phyloP scores from a whole-genome alignment of 1,139 yeast species.

The Saccharomyces hybrid region DNA sequence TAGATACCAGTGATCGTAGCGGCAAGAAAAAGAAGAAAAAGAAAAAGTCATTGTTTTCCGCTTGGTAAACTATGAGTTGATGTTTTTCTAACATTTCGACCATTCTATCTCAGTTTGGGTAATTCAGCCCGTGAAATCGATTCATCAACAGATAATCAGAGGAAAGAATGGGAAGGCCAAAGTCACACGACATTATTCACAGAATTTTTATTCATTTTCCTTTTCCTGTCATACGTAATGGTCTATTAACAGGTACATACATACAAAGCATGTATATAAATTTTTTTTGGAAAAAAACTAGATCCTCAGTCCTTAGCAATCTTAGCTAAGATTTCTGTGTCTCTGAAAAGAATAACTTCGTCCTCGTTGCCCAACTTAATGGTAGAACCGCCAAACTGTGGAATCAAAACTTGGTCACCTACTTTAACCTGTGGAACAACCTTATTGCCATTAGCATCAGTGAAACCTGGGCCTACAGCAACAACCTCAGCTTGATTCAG shows the following conservation, averaged over 20 bases:
- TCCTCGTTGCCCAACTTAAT: slow-evolving; percentile 72
- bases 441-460: slow-evolving; percentile 60
- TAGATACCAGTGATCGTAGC: not conserved
- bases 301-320: slow-evolving; percentile 34
- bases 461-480: slow-evolving; percentile 78
- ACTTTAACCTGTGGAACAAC: slow-evolving; percentile 67
- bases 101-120: not conserved
- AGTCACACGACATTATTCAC: not conserved
- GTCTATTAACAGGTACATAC: not conserved
- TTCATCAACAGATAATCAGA: not conserved
- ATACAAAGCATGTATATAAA: not conserved
- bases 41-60: not conserved
- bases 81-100: not conserved
- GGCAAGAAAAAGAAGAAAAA: not conserved
- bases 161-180: not conserved
- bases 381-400: slow-evolving; percentile 81
- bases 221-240: slow-evolving; percentile 1
- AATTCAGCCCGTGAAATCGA: no score
- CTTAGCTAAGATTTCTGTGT: slow-evolving; percentile 90
- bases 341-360: slow-evolving; percentile 73
- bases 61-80: not conserved
- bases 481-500: slow-evolving; percentile 74
- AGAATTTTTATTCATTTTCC: not conserved
- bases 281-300: not conserved
- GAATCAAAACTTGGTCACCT: slow-evolving; percentile 91